phyloP scores from a whole-genome alignment of 2,329 filamentous ascomycete species.

The Aspergillus sp. region DNA sequence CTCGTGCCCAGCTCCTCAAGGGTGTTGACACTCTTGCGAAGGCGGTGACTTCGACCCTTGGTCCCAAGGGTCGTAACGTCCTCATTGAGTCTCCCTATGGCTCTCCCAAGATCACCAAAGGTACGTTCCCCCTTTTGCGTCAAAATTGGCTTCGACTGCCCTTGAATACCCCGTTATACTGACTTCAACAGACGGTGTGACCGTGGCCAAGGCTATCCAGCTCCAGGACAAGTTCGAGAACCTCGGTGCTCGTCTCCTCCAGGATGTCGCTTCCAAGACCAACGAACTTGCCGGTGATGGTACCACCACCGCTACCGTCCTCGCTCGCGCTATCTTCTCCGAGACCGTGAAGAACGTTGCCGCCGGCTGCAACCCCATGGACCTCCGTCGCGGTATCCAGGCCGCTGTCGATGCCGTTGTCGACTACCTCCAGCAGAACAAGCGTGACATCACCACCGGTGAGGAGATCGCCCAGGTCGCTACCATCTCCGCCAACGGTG shows the following conservation, averaged over 20 bases:
- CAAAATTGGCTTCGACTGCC: background rate
- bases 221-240: slow-evolving; percentile 99
- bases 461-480: slow-evolving; percentile 97
- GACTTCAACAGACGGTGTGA: slow-evolving; percentile 69
- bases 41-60: slow-evolving; percentile 92
- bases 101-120: slow-evolving; percentile 99
- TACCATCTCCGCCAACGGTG: slow-evolving; percentile 96
- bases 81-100: slow-evolving; percentile 98
- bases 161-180: slow-evolving; percentile 12
- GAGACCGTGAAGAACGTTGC: slow-evolving; percentile 99
- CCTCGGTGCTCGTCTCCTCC: slow-evolving; percentile 90
- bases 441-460: slow-evolving; percentile 96
- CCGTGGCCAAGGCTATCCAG: slow-evolving; percentile 82
- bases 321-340: slow-evolving; percentile 97
- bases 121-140: slow-evolving; percentile 52
- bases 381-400: slow-evolving; percentile 94
- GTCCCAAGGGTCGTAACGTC: slow-evolving; percentile 97
- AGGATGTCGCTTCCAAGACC: slow-evolving; percentile 98
- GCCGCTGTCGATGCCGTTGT: slow-evolving; percentile 93
- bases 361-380: slow-evolving; percentile 99
- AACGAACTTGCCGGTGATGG: slow-evolving; percentile 99
- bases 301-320: slow-evolving; percentile 95
- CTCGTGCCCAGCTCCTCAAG: slow-evolving; percentile 78
- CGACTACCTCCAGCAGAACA: slow-evolving; percentile 90
- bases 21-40: slow-evolving; percentile 97